Percentiles rank a stretch among this genome's conserved stretches.
Conservation (phyloP, 331 rosid species). For the Acacia concinna region DNA sequence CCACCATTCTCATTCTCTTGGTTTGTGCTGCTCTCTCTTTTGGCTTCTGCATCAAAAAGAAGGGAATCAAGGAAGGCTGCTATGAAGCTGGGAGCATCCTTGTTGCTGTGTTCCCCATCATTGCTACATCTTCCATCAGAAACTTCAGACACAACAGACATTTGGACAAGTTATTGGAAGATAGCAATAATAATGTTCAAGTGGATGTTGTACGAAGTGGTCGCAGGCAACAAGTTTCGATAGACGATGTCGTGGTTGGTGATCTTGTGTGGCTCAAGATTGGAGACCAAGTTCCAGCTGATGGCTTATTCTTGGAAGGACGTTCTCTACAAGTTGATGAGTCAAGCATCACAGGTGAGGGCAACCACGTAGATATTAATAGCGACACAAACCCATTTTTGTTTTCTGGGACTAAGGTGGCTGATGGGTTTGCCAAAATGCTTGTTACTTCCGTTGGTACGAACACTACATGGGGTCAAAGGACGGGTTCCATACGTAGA, state of each 20-base stretch:
- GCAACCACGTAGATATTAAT: not conserved
- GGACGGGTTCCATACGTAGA: constrained; percentile 17
- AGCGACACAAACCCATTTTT: constrained; percentile 4
- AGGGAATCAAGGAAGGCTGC: constrained; percentile 26
- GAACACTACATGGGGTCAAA: not conserved
- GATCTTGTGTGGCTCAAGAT: constrained; percentile 22
- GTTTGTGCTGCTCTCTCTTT: constrained; percentile 24
- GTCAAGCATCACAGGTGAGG: constrained; percentile 33
- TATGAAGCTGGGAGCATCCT: constrained; percentile 21
- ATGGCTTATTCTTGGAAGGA: constrained; percentile 22
- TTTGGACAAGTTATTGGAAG: not conserved
- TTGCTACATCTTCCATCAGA: not conserved
- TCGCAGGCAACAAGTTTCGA: not conserved
- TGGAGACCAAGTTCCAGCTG: constrained; percentile 31
- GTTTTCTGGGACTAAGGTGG: not conserved
- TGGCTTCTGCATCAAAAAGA: not conserved
- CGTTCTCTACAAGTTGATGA: constrained; percentile 29
- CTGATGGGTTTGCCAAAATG: constrained; percentile 1
- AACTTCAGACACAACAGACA: not conserved
- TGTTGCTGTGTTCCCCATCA: not conserved
- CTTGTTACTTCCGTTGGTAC: not conserved
- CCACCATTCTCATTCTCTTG: constrained; percentile 21
- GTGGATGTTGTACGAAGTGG: constrained; percentile 22
- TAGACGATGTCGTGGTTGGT: constrained; percentile 3
- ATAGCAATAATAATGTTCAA: not conserved